Evolutionary conservation across 345 rosid genomes (phyloP), one percentile per base, ranked within the genome.

Genomic region (Arabis hirsuta): DNA sequence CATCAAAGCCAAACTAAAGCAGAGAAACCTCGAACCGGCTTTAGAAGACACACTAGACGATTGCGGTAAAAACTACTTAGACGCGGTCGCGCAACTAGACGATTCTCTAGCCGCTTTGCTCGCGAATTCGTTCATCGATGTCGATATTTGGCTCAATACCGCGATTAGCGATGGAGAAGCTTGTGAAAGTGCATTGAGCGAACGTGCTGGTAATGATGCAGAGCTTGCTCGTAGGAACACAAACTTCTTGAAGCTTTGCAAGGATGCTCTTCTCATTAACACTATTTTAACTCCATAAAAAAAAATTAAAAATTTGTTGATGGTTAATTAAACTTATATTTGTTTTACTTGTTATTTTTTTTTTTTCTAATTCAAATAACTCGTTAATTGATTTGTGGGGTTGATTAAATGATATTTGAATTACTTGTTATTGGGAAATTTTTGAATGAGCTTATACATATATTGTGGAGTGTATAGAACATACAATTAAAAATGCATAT

Each of bases 31-130:
- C 45, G 95, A 76, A 5, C 96, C 91, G 0, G 58, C 73, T 0
- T 52, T 77, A 3, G 81, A 91, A 65, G 89, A 94, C 76, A 75
- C 79, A 13, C 85, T 91, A 29, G 62, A 65, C 1, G 92, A 93
- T 62, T 93, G 96, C 56, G 55, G 69, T 3, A 88, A 89, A 6
- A 57, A 46, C 4, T 89, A 86, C 78, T 12, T 71, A 4, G 91
- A 88, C 34, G 90, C 88, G 0, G 78, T 78, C 12, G 72, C 81
- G 26, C 97, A 88, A 62, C 86, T 91, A 0, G 92, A 88, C 4
- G 83, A 83, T 62, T 80, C 89, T 14, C 34, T 85, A 1, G 86
- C 89, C 0, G 88, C 87, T 31, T 55, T 88, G 74, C 54, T 81
- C 19, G 76, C 78, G 1, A 75, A 78, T 32, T 81, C 76, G 11